phyloP scores from a whole-genome alignment of 192 early-diverging fungal genomes.

The Coemansia sp. region DNA sequence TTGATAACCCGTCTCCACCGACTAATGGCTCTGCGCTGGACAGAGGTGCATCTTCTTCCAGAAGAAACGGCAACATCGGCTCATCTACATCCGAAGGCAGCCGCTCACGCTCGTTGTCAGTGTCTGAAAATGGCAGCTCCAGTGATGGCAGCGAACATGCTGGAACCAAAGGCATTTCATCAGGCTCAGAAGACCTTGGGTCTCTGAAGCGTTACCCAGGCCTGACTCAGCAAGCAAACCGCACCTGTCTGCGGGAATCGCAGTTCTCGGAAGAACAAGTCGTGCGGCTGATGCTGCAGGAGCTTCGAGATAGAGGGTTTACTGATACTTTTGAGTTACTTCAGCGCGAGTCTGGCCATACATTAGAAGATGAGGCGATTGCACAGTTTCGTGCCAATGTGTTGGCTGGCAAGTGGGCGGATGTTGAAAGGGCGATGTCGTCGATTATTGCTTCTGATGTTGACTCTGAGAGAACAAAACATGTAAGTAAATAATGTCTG shows the following conservation, averaged over 20 bases:
- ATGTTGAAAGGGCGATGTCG: slow-evolving; percentile 62
- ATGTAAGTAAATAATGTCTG: slow-evolving; percentile 23
- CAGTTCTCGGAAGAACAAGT: slow-evolving; percentile 67
- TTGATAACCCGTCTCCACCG: slow-evolving; percentile 6
- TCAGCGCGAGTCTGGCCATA: slow-evolving; percentile 77
- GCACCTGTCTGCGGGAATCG: slow-evolving; percentile 45
- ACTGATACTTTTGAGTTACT: slow-evolving; percentile 69
- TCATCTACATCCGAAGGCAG: slow-evolving; percentile 8
- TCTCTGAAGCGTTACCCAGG: slow-evolving; percentile 39
- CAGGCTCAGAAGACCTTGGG: not conserved
- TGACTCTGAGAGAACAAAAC: slow-evolving; percentile 10
- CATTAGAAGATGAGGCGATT: slow-evolving; percentile 71
- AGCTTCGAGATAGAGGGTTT: slow-evolving; percentile 77
- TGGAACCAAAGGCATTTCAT: not conserved
- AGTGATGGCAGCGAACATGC: not conserved
- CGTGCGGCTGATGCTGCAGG: slow-evolving; percentile 86
- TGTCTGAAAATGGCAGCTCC: slow-evolving; percentile 3
- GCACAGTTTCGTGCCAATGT: slow-evolving; percentile 70
- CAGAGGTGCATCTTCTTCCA: not conserved
- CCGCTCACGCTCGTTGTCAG: not conserved
- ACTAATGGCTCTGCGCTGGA: slow-evolving; percentile 5
- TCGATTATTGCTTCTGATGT: slow-evolving; percentile 29
- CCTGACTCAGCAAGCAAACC: slow-evolving; percentile 28
- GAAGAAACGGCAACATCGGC: slow-evolving; percentile 13
- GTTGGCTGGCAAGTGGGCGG: slow-evolving; percentile 75